Evolutionary conservation across 2,329 filamentous ascomycete genomes (phyloP).

Genomic region (Phyllosticta capitalensis): DNA sequence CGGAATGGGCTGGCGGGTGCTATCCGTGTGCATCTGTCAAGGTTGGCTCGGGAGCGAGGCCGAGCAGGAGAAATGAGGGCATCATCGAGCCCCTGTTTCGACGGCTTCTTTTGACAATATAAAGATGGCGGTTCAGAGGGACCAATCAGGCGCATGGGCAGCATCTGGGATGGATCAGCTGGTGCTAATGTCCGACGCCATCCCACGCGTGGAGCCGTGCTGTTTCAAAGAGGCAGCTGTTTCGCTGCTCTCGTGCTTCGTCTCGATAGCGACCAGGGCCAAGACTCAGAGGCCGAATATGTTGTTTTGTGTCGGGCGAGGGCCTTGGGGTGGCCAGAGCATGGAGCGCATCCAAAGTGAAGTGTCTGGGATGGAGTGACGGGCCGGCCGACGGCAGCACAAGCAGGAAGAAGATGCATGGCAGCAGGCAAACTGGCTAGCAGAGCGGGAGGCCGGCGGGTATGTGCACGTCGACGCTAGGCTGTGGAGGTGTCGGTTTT

Average conservation of each 20-base stretch:
- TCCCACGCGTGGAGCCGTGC: conserved; percentile 3
- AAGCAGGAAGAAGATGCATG: neutral
- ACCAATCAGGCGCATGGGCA: neutral
- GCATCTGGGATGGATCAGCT: neutral
- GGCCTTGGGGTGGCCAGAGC: neutral
- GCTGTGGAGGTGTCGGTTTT: conserved; percentile 6
- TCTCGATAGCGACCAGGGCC: neutral
- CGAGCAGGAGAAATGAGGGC: no score
- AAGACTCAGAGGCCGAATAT: neutral
- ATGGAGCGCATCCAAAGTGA: neutral
- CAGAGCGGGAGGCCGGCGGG: neutral
- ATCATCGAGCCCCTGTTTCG: neutral
- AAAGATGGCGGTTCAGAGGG: neutral
- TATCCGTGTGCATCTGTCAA: no score
- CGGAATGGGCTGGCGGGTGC: neutral
- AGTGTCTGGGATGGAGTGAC: neutral
- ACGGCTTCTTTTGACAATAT: neutral
- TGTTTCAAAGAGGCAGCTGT: conserved; percentile 12
- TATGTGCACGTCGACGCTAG: neutral
- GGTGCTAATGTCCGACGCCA: neutral
- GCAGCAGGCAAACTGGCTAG: neutral
- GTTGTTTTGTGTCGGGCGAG: neutral
- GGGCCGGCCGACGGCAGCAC: neutral
- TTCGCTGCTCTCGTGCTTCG: neutral
- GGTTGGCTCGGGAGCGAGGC: no score